Evolutionary conservation across 495 filamentous ascomycete species (phyloP).

Genomic region (Lindgomyces ingoldianus): DNA sequence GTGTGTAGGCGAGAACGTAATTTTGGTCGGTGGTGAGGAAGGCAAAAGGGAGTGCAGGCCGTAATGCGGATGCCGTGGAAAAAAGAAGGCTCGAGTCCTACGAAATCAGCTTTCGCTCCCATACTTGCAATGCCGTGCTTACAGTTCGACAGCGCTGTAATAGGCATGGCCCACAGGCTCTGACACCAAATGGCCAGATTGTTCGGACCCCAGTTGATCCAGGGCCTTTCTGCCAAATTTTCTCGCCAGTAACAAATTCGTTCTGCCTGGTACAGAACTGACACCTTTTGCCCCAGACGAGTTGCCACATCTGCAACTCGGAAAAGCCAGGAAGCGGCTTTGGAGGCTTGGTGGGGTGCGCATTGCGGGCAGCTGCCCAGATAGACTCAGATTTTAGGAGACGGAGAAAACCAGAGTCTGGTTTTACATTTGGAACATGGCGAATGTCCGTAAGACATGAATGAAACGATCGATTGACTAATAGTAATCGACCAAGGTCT

Average conservation of each 20-base stretch:
- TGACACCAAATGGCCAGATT: conserved; percentile 67
- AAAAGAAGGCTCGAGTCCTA: conserved; percentile 69
- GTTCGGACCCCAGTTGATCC: conserved; percentile 53
- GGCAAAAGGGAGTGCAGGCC: conserved; percentile 64
- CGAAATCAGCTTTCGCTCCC: neutral
- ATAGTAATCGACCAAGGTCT: conserved; percentile 40
- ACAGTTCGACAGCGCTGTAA: conserved; percentile 60
- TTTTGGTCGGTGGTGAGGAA: conserved; percentile 60
- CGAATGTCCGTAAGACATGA: conserved; percentile 50
- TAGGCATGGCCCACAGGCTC: conserved; percentile 65
- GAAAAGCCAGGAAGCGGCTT: conserved; percentile 55
- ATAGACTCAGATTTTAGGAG: conserved; percentile 55
- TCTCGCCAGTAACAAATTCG: conserved; percentile 27
- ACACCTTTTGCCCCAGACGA: conserved; percentile 56
- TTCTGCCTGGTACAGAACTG: conserved; percentile 54
- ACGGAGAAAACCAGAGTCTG: conserved; percentile 34
- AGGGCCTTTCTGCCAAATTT: conserved; percentile 55
- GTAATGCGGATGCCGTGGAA: conserved; percentile 56
- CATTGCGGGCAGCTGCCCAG: conserved; percentile 61
- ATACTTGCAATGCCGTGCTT: conserved; percentile 23
- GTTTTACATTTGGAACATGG: conserved; percentile 35
- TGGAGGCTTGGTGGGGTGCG: conserved; percentile 58
- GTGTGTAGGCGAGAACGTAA: conserved; percentile 54
- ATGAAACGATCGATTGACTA: conserved; percentile 43
- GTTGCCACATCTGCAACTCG: conserved; percentile 65